Evolutionary conservation across 2,329 filamentous ascomycete species (phyloP), one percentile per base, ranked within the genome.

Genomic region (Aspergillus vadensis): DNA sequence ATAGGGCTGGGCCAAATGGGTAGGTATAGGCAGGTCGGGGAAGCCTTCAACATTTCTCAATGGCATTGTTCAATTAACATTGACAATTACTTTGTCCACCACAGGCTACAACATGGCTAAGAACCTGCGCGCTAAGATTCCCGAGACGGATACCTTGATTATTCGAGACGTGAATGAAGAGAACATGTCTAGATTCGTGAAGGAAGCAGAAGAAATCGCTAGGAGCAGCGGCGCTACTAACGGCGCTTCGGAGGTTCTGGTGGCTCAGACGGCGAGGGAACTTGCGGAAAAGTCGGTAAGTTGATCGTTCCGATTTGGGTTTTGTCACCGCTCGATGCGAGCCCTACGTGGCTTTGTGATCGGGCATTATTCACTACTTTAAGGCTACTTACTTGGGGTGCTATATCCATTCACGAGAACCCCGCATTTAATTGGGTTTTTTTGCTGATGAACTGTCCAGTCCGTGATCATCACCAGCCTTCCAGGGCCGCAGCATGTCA

Each of bases 401-500:
- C 21, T 32, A 5, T 17, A 36, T 47, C 8, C 1, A 12, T 8
- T 32, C 23, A 12, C 47, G 12, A 5, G 23, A 41, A 2, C 1
- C 10, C 15, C 15, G 27, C 9, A 21, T 25, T 9, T 19, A 5
- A 3, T 23, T 19, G 55, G 17, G 49, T 38, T 36, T 12, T 19
- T 53, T 47, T 61, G 49, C 62, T 66, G 47, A 63, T 55, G 19
- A 21, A 51, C 14, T 32, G 15, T 62, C 57, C 67, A 97, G 94
- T 89, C 93, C 78, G 90, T 87, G 30, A 87, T 96, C 63, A 87
- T 99, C 58, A 96, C 93, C 12, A 92, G 92, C 61, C 85, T 99
- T 1, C 95, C 95, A 0, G 92, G 96, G 69, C 92, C 94, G 1
- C 84, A 88, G 27, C 94, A 98, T 73, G 94, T 98, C 59, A 89